These are phyloP conservation scores for Huntiella omanensis DNA, from an alignment of 2,329 filamentous ascomycete genomes.

Conservation along the genomic window DNA sequence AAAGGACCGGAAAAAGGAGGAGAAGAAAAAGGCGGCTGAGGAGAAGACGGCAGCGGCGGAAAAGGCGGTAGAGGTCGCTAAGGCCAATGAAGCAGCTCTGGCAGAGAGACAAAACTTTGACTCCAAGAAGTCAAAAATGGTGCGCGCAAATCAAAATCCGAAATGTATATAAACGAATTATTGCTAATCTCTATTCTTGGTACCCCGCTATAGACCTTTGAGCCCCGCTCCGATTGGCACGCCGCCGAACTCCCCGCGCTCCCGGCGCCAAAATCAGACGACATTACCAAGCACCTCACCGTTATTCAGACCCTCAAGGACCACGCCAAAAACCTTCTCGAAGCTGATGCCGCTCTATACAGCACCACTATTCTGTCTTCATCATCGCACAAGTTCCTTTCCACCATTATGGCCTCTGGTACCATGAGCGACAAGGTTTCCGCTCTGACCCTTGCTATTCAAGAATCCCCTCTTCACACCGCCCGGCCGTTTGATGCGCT, in stretches of 20 bases:
- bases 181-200: conserved; percentile 17
- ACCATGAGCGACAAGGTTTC: conserved; percentile 95
- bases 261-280: conserved; percentile 25
- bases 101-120: conserved; percentile 18
- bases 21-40: conserved; percentile 9
- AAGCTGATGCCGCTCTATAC: conserved; percentile 62
- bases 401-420: conserved; percentile 90
- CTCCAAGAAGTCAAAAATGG: conserved; percentile 19
- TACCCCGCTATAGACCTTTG: conserved; percentile 26
- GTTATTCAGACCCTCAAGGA: conserved; percentile 37
- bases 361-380: conserved; percentile 54
- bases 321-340: conserved; percentile 56
- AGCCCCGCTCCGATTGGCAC: conserved; percentile 40
- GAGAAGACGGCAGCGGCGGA: conserved; percentile 15
- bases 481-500: conserved; percentile 75
- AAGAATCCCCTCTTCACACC: conserved; percentile 91
- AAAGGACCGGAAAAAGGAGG: conserved; percentile 8
- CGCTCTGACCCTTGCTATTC: conserved; percentile 78
- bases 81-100: conserved; percentile 15
- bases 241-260: conserved; percentile 24
- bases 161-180: conserved; percentile 14
- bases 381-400: conserved; percentile 88
- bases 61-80: conserved; percentile 16
- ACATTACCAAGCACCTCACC: conserved; percentile 23
- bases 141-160: conserved; percentile 14